Evolutionary conservation across 1,284 basidiomycete genomes (phyloP), one percentile per base, ranked within the genome.

Genomic region (Waitea zeae): DNA sequence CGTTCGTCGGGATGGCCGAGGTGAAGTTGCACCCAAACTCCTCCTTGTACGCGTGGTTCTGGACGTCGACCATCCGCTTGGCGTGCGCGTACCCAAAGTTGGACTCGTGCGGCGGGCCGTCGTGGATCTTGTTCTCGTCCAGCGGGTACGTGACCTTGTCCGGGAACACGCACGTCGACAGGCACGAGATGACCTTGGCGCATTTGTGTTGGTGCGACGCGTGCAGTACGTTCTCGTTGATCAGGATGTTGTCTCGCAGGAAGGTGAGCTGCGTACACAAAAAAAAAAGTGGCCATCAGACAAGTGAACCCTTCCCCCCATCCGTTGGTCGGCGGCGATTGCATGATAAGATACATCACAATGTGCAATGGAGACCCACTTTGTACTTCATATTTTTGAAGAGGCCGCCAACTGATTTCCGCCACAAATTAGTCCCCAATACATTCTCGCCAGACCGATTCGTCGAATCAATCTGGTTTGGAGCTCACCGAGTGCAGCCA

Each of bases 31-130:
- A 74, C 7, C 87, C 88, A 46, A 78, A 88, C 53, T 90, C 77
- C 44, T 89, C 82, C 54, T 87, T 77, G 64, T 92, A 92, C 1
- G 87, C 87, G 86, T 80, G 84, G 49, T 92, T 92, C 50, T 88
- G 82, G 1, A 90, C 73, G 51, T 92, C 88, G 3, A 93, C 84
- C 62, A 92, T 67, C n/a, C 88, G 67, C 58, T 93, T 93, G 22
- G 84, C 86, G 45, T 92, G 79, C 1, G 88, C 79, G 46, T 93
- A 93, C 12, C 87, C 88, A 57, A 86, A 90, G 63, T 92, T 92
- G 45, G 79, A 83, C 39, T 76, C 63, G 49, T 92, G 88, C 3
- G 88, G 88, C 20, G 81, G 80, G 5, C 88, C 88, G 24, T 67
- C 64, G 53, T 93, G 88, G 39, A 92, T 77, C 58, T 86, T 88